Evolutionary conservation across 2,329 filamentous ascomycete genomes (phyloP).

Genomic region (Stemphylium vesicarium): DNA sequence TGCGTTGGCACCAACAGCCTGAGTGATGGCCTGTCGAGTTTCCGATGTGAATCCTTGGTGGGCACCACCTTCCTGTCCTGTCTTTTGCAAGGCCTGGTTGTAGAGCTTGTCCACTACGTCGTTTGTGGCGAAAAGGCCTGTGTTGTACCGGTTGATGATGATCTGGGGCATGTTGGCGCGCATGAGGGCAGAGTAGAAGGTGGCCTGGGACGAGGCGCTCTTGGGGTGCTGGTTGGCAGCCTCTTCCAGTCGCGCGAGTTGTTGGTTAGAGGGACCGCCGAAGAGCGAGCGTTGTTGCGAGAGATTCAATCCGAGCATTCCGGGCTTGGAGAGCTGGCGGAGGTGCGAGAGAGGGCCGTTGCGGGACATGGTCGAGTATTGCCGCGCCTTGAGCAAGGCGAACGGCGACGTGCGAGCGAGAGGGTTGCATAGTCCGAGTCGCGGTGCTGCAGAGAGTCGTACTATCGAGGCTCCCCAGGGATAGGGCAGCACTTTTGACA

Average conservation of each 20-base stretch:
- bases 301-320: conserved; percentile 48
- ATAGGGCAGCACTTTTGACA: conserved; percentile 46
- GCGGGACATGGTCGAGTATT: conserved; percentile 51
- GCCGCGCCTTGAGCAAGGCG: conserved; percentile 32
- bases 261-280: conserved; percentile 57
- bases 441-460: conserved; percentile 32
- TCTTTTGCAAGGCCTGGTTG: conserved; percentile 71
- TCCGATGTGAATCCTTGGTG: conserved; percentile 58
- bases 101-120: conserved; percentile 79
- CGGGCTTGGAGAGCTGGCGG: conserved; percentile 37
- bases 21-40: conserved; percentile 78
- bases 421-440: conserved; percentile 46
- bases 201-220: conserved; percentile 87
- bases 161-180: conserved; percentile 94
- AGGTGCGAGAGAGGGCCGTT: conserved; percentile 41
- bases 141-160: conserved; percentile 86
- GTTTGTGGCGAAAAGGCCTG: conserved; percentile 83
- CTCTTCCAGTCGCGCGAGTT: conserved; percentile 86
- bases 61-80: conserved; percentile 56
- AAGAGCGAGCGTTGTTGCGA: conserved; percentile 55
- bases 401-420: conserved; percentile 38
- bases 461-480: conserved; percentile 37
- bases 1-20: conserved; percentile 77
- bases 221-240: conserved; percentile 90
- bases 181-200: conserved; percentile 90